phyloP scores from a whole-genome alignment of 2,329 filamentous ascomycete genomes.

The Colletotrichum lindemuthianum region DNA sequence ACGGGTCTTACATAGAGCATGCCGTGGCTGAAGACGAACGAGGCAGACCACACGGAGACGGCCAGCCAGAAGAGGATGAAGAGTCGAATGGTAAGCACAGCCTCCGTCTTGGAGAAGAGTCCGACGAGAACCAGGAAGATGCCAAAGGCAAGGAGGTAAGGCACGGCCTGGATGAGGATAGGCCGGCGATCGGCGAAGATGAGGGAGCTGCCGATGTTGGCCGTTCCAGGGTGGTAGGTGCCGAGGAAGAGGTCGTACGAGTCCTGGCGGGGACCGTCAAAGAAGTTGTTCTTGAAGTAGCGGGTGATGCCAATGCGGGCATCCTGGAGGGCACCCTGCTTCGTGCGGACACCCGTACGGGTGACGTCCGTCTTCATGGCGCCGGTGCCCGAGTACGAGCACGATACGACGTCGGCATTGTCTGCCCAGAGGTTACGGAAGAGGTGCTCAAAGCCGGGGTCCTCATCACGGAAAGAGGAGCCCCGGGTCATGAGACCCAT shows the following conservation, averaged over 20 bases:
- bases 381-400: slow-evolving; percentile 93
- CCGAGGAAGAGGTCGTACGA: slow-evolving; percentile 95
- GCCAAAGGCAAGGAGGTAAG: slow-evolving; percentile 88
- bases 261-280: slow-evolving; percentile 93
- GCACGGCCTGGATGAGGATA: slow-evolving; percentile 89
- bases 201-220: slow-evolving; percentile 74
- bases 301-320: slow-evolving; percentile 87
- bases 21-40: slow-evolving; percentile 85
- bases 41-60: slow-evolving; percentile 75
- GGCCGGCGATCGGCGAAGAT: slow-evolving; percentile 89
- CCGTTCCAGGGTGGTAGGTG: slow-evolving; percentile 79
- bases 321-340: slow-evolving; percentile 85
- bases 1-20: slow-evolving; percentile 86
- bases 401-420: slow-evolving; percentile 95
- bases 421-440: slow-evolving; percentile 99
- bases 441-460: slow-evolving; percentile 83
- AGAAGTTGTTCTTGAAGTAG: slow-evolving; percentile 94
- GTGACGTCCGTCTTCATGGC: slow-evolving; percentile 99
- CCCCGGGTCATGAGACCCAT: slow-evolving; percentile 81
- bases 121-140: slow-evolving; percentile 84
- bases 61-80: slow-evolving; percentile 83
- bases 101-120: slow-evolving; percentile 75
- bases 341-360: slow-evolving; percentile 89
- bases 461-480: slow-evolving; percentile 79
- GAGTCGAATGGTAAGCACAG: slow-evolving; percentile 82